Percentiles rank a stretch among this genome's conserved stretches.
These are phyloP conservation scores for Coelastrella sp. DNA, from an alignment of 139 green algal genomes.

Conservation along the genomic window DNA sequence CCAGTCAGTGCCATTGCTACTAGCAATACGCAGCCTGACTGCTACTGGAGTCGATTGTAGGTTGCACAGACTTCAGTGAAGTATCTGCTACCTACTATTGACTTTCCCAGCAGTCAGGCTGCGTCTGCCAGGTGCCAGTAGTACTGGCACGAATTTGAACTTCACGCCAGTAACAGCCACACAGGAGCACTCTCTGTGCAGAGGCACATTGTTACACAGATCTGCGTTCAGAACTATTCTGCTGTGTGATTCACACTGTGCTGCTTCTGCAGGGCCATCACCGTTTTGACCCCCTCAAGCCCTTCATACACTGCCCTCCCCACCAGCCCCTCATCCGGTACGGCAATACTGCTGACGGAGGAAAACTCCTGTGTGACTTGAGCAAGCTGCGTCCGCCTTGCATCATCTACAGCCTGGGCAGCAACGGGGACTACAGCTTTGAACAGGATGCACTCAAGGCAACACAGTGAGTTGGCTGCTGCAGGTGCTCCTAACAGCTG, in stretches of 20 bases:
- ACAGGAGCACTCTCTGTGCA: not conserved
- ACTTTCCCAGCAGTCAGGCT: not conserved
- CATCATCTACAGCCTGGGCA: constrained; percentile 38
- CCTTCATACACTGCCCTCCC: constrained; percentile 29
- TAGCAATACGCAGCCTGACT: too few relatives aligned
- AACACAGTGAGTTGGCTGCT: not conserved
- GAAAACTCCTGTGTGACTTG: constrained; percentile 40
- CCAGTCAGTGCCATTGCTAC: too few relatives aligned
- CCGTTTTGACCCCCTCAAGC: constrained; percentile 9
- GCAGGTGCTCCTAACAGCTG: not conserved
- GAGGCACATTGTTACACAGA: not conserved
- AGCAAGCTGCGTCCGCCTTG: not conserved
- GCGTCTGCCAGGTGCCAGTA: not conserved
- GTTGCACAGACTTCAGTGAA: not conserved
- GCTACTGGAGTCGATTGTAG: too few relatives aligned
- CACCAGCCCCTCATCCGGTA: constrained; percentile 15
- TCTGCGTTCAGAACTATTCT: not conserved
- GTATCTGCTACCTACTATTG: not conserved
- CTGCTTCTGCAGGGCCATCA: constrained; percentile 14
- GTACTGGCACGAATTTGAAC: not conserved
- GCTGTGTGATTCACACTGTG: not conserved
- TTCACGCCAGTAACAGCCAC: not conserved
- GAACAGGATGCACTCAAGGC: not conserved
- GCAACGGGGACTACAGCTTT: constrained; percentile 43
- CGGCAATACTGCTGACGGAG: constrained; percentile 22